A percentile compares a stretch with the other conserved stretches of the same genome.
phyloP scores from a whole-genome alignment of 2,329 filamentous ascomycete species.

The Claviceps sp. region DNA sequence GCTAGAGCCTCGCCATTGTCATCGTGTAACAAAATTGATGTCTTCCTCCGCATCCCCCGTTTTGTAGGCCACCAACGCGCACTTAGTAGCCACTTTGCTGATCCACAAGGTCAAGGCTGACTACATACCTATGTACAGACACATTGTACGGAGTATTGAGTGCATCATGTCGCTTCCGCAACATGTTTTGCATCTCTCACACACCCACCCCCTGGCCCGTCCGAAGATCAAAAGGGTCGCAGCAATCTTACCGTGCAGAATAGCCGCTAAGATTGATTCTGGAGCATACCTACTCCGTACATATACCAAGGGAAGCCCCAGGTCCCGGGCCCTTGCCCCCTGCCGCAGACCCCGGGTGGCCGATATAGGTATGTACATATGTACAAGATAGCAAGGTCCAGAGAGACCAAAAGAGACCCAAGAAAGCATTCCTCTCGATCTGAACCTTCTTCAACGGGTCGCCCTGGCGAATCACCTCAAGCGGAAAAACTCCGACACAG shows the following conservation, averaged over 20 bases:
- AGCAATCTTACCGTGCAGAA: slow-evolving; percentile 4
- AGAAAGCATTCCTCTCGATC: background rate
- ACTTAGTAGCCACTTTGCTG: background rate
- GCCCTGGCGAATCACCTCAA: background rate
- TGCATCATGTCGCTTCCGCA: background rate
- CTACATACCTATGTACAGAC: no score
- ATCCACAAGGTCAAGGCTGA: background rate
- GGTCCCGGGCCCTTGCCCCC: background rate
- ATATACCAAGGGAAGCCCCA: background rate
- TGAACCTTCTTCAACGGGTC: background rate
- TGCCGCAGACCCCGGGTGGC: background rate
- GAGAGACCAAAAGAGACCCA: background rate
- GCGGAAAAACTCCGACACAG: background rate
- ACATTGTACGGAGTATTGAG: background rate
- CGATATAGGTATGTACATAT: background rate
- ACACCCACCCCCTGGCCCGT: background rate
- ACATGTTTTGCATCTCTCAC: background rate
- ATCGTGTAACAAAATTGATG: background rate
- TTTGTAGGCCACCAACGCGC: background rate
- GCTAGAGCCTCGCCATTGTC: background rate
- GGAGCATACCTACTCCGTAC: background rate
- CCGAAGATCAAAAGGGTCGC: background rate
- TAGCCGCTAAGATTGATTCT: slow-evolving; percentile 2
- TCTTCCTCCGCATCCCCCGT: no score
- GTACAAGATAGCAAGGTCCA: background rate